A percentile compares a stretch with the other conserved stretches of the same genome.
Conservation (phyloP, 805 yeast genomes). For the Dipodascus albidus region DNA sequence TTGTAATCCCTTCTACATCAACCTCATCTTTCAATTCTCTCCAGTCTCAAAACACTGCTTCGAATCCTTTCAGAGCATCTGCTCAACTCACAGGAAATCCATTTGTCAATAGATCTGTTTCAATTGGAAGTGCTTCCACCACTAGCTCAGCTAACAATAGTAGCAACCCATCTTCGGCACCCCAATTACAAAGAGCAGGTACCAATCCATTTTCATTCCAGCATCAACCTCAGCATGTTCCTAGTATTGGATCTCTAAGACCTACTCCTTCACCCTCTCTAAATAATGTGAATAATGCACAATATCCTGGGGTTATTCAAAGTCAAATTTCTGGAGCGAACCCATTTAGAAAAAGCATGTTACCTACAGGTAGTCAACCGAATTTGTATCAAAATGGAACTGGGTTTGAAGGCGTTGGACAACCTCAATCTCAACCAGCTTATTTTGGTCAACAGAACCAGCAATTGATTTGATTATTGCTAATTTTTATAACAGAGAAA, state of each 20-base stretch:
- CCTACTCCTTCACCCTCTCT: slow-evolving; percentile 17
- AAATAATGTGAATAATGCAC: slow-evolving; percentile 13
- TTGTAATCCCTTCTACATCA: slow-evolving; percentile 4
- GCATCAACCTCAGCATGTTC: slow-evolving; percentile 10
- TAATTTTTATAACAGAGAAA: neutral
- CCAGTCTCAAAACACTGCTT: slow-evolving; percentile 1
- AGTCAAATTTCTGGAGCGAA: slow-evolving; percentile 28
- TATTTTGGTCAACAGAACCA: neutral
- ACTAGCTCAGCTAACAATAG: slow-evolving; percentile 4
- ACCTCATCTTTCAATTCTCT: slow-evolving; percentile 3
- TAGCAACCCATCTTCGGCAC: neutral
- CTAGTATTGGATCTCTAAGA: slow-evolving; percentile 7
- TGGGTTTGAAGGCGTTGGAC: neutral
- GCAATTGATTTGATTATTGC: neutral
- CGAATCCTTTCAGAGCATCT: slow-evolving; percentile 5
- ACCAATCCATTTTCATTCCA: slow-evolving; percentile 12
- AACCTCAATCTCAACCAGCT: neutral
- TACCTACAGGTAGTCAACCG: neutral
- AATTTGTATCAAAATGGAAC: neutral
- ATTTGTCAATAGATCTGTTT: neutral
- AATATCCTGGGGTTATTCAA: slow-evolving; percentile 9
- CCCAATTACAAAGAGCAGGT: slow-evolving; percentile 4
- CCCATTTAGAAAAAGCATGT: slow-evolving; percentile 30
- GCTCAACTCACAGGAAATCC: slow-evolving; percentile 3
- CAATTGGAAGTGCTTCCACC: slow-evolving; percentile 1